phyloP scores from a whole-genome alignment of 257 asterid species.

The Capsicum chinense region DNA sequence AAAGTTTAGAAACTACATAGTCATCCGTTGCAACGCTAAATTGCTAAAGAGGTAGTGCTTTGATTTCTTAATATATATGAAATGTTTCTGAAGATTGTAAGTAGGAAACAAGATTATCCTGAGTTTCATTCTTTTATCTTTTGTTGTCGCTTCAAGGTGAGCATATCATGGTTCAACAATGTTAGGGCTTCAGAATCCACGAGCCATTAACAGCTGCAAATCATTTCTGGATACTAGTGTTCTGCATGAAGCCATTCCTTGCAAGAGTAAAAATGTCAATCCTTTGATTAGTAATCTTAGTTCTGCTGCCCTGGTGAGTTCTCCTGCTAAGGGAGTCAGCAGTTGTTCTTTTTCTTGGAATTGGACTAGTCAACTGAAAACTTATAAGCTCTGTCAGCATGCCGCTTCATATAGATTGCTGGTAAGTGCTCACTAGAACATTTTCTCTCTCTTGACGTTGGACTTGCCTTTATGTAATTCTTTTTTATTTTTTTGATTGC shows the following conservation, averaged over 20 bases:
- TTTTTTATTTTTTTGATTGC: neutral
- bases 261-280: slow-evolving; percentile 42
- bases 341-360: slow-evolving; percentile 49
- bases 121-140: neutral
- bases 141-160: slow-evolving; percentile 38
- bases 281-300: slow-evolving; percentile 42
- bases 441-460: neutral
- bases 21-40: neutral
- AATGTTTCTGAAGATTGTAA: neutral
- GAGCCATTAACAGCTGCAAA: slow-evolving; percentile 49
- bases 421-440: slow-evolving; percentile 46
- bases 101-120: neutral
- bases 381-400: slow-evolving; percentile 51
- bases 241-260: slow-evolving; percentile 53
- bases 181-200: slow-evolving; percentile 53
- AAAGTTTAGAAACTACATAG: neutral
- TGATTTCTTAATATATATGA: neutral
- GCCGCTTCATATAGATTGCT: slow-evolving; percentile 70
- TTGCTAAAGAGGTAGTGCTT: neutral
- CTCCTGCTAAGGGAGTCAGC: slow-evolving; percentile 45
- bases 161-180: slow-evolving; percentile 50
- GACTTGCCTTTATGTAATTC: slow-evolving; percentile 5
- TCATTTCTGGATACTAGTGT: slow-evolving; percentile 45
- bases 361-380: slow-evolving; percentile 46
- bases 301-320: slow-evolving; percentile 41